Percentiles rank a stretch among this genome's conserved stretches.
Conservation (phyloP, 257 asterid genomes). For the Solanum ossicruentum region DNA sequence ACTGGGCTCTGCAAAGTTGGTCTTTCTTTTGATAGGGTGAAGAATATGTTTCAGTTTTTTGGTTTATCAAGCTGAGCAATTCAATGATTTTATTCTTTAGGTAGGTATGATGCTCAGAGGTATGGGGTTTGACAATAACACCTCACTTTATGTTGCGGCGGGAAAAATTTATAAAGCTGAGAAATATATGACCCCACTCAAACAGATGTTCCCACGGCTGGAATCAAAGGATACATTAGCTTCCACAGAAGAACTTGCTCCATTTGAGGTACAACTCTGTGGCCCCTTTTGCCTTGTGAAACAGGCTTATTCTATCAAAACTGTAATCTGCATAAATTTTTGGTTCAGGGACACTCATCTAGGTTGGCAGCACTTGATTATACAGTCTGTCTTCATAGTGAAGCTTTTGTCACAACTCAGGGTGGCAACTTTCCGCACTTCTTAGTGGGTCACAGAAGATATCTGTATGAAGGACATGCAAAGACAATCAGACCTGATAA, state of each 20-base stretch:
- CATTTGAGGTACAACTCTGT: slow-evolving; percentile 45
- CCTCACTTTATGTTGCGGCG: slow-evolving; percentile 84
- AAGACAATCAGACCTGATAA: slow-evolving; percentile 88
- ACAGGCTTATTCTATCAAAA: neutral
- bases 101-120: slow-evolving; percentile 99
- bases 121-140: slow-evolving; percentile 88
- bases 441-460: slow-evolving; percentile 94
- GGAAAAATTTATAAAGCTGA: slow-evolving; percentile 85
- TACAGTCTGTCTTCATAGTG: slow-evolving; percentile 94
- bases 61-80: neutral
- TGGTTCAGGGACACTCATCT: slow-evolving; percentile 79
- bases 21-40: neutral
- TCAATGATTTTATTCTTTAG: slow-evolving; percentile 24
- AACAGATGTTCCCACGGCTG: slow-evolving; percentile 81
- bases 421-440: slow-evolving; percentile 99
- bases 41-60: neutral
- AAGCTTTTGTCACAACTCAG: slow-evolving; percentile 86
- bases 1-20: neutral
- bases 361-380: slow-evolving; percentile 96
- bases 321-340: neutral
- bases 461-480: slow-evolving; percentile 77
- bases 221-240: slow-evolving; percentile 78
- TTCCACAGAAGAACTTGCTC: slow-evolving; percentile 66
- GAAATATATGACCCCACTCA: slow-evolving; percentile 88
- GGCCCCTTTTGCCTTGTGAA: neutral